phyloP scores from a whole-genome alignment of 371 early-diverging fungal species.

The Syncephalastrum sp. region DNA sequence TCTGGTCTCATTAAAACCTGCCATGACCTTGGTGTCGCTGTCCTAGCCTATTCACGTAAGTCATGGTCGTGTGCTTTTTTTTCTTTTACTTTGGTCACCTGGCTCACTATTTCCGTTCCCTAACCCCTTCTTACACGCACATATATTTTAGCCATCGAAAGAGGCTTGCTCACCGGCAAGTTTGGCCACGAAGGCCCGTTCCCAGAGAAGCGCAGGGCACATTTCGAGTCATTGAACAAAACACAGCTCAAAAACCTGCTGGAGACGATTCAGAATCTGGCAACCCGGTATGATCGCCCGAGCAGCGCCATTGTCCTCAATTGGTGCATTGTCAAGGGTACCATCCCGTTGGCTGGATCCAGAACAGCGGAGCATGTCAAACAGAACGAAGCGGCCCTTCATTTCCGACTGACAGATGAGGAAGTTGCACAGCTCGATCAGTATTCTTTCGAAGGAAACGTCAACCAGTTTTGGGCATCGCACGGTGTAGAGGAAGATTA shows the following conservation, averaged over 20 bases:
- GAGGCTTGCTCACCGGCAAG: constrained; percentile 55
- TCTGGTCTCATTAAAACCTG: constrained; percentile 51
- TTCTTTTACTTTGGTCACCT: neutral
- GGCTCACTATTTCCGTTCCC: too few relatives aligned
- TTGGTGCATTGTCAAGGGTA: constrained; percentile 51
- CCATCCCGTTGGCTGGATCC: constrained; percentile 58
- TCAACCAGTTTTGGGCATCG: constrained; percentile 36
- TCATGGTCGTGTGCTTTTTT: constrained; percentile 1
- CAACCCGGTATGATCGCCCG: constrained; percentile 25
- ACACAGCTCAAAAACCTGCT: constrained; percentile 25
- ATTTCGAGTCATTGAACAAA: constrained; percentile 25
- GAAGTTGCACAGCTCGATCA: constrained; percentile 49
- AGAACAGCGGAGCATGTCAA: constrained; percentile 49
- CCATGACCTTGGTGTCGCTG: constrained; percentile 59
- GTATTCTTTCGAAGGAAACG: constrained; percentile 41
- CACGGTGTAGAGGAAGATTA: constrained; percentile 38
- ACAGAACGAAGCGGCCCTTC: constrained; percentile 48
- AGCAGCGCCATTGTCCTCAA: constrained; percentile 44
- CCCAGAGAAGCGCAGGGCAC: constrained; percentile 24
- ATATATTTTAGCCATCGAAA: constrained; percentile 27
- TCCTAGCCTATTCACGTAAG: constrained; percentile 59
- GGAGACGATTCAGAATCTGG: constrained; percentile 23
- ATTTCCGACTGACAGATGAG: constrained; percentile 48
- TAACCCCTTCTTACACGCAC: too few relatives aligned
- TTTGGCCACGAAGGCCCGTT: constrained; percentile 43